Percentiles rank a stretch among this genome's conserved stretches.
These are phyloP conservation scores for Pichia sp. DNA, from an alignment of 1,139 yeast genomes.

Conservation along the genomic window DNA sequence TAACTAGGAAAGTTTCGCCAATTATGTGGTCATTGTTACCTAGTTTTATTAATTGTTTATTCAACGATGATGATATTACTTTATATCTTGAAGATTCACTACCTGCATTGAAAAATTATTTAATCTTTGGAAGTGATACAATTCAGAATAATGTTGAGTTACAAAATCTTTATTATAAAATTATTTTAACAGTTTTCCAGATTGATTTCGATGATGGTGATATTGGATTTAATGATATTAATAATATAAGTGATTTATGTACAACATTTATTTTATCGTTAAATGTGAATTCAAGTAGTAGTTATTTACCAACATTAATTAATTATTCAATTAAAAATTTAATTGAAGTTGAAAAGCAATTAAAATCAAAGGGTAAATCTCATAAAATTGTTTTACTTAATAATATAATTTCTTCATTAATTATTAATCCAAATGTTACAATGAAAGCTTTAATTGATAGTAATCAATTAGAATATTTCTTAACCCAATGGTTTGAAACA, in stretches of 20 bases:
- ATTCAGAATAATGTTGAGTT: constrained; percentile 35
- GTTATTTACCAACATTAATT: constrained; percentile 38
- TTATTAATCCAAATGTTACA: constrained; percentile 54
- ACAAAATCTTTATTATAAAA: constrained; percentile 26
- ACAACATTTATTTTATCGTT: constrained; percentile 50
- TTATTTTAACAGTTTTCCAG: constrained; percentile 28
- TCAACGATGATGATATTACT: constrained; percentile 30
- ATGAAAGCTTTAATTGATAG: constrained; percentile 46
- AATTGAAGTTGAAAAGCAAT: constrained; percentile 20
- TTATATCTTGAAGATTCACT: constrained; percentile 68
- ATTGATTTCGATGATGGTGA: constrained; percentile 28
- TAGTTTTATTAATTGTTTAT: constrained; percentile 42
- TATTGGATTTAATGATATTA: constrained; percentile 40
- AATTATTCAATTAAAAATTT: constrained; percentile 28
- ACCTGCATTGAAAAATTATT: constrained; percentile 70
- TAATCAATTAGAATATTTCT: constrained; percentile 44
- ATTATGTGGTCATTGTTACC: constrained; percentile 71
- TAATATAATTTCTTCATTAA: constrained; percentile 59
- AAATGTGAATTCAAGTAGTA: constrained; percentile 34
- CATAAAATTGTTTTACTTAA: constrained; percentile 51
- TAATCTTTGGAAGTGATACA: constrained; percentile 62
- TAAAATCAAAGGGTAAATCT: constrained; percentile 28
- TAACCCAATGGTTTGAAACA: constrained; percentile 60
- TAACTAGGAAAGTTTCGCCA: constrained; percentile 65
- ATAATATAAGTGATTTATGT: constrained; percentile 46